A percentile compares a stretch with the other conserved stretches of the same genome.
These are phyloP conservation scores for Chlorociboria aeruginascens DNA, from an alignment of 495 filamentous ascomycete species.

Conservation along the genomic window DNA sequence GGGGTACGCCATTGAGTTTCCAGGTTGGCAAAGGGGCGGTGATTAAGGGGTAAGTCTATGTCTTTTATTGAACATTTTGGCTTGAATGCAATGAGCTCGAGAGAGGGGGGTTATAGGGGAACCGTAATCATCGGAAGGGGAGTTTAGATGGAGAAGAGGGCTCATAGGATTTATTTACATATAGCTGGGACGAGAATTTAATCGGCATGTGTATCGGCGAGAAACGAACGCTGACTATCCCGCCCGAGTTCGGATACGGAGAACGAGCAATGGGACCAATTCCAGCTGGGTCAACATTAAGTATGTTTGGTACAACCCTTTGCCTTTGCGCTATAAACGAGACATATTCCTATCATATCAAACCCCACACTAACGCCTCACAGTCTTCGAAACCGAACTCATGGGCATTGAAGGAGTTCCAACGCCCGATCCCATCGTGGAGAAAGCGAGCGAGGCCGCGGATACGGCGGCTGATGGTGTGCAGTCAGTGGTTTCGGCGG, in stretches of 20 bases:
- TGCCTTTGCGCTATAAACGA: neutral
- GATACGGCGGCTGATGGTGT: conserved; percentile 29
- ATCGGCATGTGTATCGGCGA: conserved; percentile 96
- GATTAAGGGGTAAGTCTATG: conserved; percentile 59
- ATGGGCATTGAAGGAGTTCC: conserved; percentile 74
- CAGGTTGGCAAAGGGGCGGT: conserved; percentile 67
- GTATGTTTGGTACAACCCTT: conserved; percentile 28
- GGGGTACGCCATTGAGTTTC: conserved; percentile 65
- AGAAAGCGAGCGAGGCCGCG: conserved; percentile 34
- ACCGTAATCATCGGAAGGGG: neutral
- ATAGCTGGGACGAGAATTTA: conserved; percentile 78
- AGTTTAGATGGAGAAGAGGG: neutral
- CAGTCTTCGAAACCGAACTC: conserved; percentile 88
- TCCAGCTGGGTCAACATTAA: conserved; percentile 61
- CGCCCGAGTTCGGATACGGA: conserved; percentile 79
- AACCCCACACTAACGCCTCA: conserved; percentile 16
- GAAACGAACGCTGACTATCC: conserved; percentile 84
- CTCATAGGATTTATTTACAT: neutral
- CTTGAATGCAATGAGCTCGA: neutral
- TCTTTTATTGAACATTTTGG: neutral
- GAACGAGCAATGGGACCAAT: conserved; percentile 64
- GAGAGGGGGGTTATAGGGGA: neutral
- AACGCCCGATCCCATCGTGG: conserved; percentile 36
- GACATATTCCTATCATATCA: no score
- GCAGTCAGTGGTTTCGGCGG: conserved; percentile 30